These are phyloP conservation scores for Xylogone sp. DNA, from an alignment of 2,329 filamentous ascomycete genomes.

Conservation along the genomic window DNA sequence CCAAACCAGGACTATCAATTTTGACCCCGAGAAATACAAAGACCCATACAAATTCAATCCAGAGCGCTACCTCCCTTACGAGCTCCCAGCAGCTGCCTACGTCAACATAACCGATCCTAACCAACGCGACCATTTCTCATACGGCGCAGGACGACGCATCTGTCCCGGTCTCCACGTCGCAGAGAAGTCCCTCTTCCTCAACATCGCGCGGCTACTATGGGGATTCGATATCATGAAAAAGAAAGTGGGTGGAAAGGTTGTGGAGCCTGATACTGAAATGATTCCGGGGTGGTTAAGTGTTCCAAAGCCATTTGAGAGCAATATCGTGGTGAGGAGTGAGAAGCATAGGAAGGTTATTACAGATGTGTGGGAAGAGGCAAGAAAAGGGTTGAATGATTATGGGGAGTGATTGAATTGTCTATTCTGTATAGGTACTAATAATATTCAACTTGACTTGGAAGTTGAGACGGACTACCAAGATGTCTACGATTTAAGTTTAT, in stretches of 20 bases:
- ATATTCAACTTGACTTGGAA: too few relatives aligned
- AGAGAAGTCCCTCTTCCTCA: slow-evolving; percentile 39
- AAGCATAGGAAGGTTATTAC: slow-evolving; percentile 28
- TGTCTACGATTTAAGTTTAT: too few relatives aligned
- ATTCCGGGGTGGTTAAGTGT: slow-evolving; percentile 29
- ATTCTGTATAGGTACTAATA: too few relatives aligned
- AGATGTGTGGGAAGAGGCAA: slow-evolving; percentile 23
- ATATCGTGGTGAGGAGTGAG: slow-evolving; percentile 23
- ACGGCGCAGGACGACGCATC: slow-evolving; percentile 37
- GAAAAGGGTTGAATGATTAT: background rate
- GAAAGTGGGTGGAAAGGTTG: slow-evolving; percentile 13
- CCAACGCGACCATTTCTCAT: slow-evolving; percentile 29
- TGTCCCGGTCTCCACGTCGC: slow-evolving; percentile 56
- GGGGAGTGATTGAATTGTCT: background rate
- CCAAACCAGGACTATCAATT: slow-evolving; percentile 30
- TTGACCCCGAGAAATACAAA: slow-evolving; percentile 34
- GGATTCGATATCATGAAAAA: slow-evolving; percentile 36
- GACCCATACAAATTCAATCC: slow-evolving; percentile 41
- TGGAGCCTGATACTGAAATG: slow-evolving; percentile 18
- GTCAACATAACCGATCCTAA: slow-evolving; percentile 1
- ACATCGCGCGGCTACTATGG: slow-evolving; percentile 49
- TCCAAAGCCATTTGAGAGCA: slow-evolving; percentile 27
- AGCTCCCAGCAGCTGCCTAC: slow-evolving; percentile 6
- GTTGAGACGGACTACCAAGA: too few relatives aligned
- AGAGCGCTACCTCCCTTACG: slow-evolving; percentile 26